Percentiles rank a stretch among this genome's conserved stretches.
These are phyloP conservation scores for Mucor piriformis DNA, from an alignment of 371 early-diverging fungal species.

Conservation along the genomic window DNA sequence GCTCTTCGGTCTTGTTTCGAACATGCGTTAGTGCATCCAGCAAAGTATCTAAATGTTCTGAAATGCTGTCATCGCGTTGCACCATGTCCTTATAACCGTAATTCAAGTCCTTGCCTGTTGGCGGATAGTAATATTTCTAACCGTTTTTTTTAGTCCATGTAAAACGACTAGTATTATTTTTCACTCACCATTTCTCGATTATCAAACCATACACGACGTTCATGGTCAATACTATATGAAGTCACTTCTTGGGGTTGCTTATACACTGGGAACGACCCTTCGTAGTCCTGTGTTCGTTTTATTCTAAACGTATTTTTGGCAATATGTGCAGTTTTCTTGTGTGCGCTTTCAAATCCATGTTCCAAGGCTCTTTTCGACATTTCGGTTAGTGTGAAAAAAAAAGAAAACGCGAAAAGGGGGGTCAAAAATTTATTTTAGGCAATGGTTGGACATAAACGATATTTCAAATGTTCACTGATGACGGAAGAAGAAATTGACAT, in stretches of 20 bases:
- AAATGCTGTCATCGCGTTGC: conserved; percentile 56
- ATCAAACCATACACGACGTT: conserved; percentile 66
- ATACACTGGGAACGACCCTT: conserved; percentile 56
- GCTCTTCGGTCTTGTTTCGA: conserved; percentile 22
- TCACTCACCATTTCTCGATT: conserved; percentile 74
- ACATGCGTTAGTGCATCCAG: conserved; percentile 60
- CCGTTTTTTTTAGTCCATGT: neutral
- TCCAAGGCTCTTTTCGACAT: neutral
- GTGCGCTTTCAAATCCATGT: neutral
- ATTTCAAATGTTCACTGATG: conserved; percentile 30
- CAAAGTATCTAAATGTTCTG: conserved; percentile 85
- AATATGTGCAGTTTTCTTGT: neutral
- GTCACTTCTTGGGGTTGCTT: conserved; percentile 79
- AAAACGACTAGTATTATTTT: neutral
- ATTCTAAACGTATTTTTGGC: neutral
- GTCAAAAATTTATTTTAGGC: neutral
- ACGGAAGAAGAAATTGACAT: conserved; percentile 18
- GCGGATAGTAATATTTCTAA: conserved; percentile 75
- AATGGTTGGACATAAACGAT: conserved; percentile 11
- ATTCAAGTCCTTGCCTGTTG: conserved; percentile 54
- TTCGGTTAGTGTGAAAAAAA: neutral
- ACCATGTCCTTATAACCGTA: conserved; percentile 66
- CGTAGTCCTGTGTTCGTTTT: conserved; percentile 38
- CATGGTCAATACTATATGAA: conserved; percentile 74
- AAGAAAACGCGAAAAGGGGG: neutral